Conservation (phyloP, 352 stramenopile species). For the Pythium brachiatum region DNA sequence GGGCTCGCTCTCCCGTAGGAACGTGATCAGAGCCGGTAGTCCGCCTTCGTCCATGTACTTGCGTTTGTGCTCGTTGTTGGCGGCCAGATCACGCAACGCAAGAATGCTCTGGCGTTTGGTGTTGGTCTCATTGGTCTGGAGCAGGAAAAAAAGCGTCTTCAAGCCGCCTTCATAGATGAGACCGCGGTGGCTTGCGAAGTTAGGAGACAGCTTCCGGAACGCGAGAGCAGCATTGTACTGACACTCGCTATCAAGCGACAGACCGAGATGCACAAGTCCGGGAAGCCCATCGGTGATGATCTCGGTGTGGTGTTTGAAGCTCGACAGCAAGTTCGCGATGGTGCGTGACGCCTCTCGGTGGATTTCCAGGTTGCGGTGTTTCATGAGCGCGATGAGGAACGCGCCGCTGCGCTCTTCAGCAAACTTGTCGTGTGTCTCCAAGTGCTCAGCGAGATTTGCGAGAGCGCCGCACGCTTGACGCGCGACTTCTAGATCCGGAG, state of each 20-base stretch:
- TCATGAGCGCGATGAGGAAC: conserved; percentile 80
- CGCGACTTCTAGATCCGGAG: conserved; percentile 90
- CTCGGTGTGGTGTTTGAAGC: conserved; percentile 87
- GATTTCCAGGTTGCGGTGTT: conserved; percentile 87
- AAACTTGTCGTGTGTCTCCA: conserved; percentile 92
- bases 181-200: conserved; percentile 84
- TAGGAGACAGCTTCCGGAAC: conserved; percentile 93
- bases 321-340: conserved; percentile 94
- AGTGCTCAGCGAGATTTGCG: conserved; percentile 93
- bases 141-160: conserved; percentile 90
- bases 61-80: conserved; percentile 87
- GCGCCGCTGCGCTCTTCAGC: conserved; percentile 60
- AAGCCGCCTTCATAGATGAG: conserved; percentile 88
- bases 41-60: conserved; percentile 88
- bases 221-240: conserved; percentile 94
- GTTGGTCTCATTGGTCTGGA: conserved; percentile 90
- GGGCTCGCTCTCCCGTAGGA: conserved; percentile 86
- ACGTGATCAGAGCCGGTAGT: conserved; percentile 82
- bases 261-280: conserved; percentile 89
- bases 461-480: conserved; percentile 90
- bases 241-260: conserved; percentile 90
- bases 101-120: conserved; percentile 89
- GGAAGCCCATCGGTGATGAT: conserved; percentile 91
- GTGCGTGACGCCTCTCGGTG: conserved; percentile 92
- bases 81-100: conserved; percentile 88